A percentile compares a stretch with the other conserved stretches of the same genome.
phyloP scores from a whole-genome alignment of 1,139 yeast species.

The Sugiyamaella japonica region DNA sequence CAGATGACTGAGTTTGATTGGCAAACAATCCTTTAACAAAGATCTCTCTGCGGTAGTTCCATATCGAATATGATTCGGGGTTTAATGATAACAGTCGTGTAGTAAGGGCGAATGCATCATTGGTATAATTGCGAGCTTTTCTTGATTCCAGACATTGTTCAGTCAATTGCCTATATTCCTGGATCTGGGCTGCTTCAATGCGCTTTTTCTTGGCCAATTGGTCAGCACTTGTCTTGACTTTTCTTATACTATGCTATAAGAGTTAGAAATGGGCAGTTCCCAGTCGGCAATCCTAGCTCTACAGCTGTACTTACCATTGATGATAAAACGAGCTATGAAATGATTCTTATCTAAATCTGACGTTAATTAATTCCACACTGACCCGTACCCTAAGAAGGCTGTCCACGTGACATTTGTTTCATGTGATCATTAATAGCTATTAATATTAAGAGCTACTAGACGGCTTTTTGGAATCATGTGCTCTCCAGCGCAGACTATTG shows the following conservation, averaged over 20 bases:
- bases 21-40: conserved; percentile 44
- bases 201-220: conserved; percentile 45
- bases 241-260: conserved; percentile 68
- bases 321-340: too few relatives aligned
- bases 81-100: conserved; percentile 60
- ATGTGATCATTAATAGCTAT: too few relatives aligned
- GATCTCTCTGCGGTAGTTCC: conserved; percentile 87
- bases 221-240: conserved; percentile 59
- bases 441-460: too few relatives aligned
- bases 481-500: too few relatives aligned
- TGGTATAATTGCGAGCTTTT: conserved; percentile 36
- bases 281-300: too few relatives aligned
- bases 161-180: conserved; percentile 52
- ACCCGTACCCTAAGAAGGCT: too few relatives aligned
- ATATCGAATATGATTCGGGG: conserved; percentile 85
- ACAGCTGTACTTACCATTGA: conserved; percentile 7
- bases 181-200: conserved; percentile 59
- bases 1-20: conserved; percentile 26
- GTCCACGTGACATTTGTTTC: too few relatives aligned
- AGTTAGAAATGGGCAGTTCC: not conserved
- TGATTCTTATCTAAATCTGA: too few relatives aligned
- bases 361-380: too few relatives aligned
- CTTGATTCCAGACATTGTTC: conserved; percentile 30
- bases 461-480: too few relatives aligned
- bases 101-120: conserved; percentile 52